A percentile compares a stretch with the other conserved stretches of the same genome.
phyloP scores from a whole-genome alignment of 495 filamentous ascomycete genomes.

The Extremus antarcticus region DNA sequence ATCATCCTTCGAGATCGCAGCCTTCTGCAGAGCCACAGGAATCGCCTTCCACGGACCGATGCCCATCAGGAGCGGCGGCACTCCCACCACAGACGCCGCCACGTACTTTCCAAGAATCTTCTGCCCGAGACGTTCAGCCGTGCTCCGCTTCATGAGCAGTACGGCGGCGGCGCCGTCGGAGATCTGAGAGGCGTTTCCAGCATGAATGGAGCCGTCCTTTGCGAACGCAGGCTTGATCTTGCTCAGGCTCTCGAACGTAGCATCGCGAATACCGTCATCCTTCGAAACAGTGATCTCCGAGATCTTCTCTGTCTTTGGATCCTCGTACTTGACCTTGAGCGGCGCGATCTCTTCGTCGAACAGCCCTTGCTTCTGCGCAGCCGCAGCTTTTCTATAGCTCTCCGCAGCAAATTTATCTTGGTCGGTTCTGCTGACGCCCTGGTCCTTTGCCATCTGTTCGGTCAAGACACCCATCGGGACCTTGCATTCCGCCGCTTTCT shows the following conservation, averaged over 20 bases:
- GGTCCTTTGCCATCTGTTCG: slow-evolving; percentile 88
- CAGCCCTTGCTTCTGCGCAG: slow-evolving; percentile 75
- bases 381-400: slow-evolving; percentile 79
- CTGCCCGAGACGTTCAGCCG: slow-evolving; percentile 79
- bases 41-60: slow-evolving; percentile 94
- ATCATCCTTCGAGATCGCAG: slow-evolving; percentile 76
- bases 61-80: slow-evolving; percentile 90
- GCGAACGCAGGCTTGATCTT: slow-evolving; percentile 91
- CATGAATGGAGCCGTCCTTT: slow-evolving; percentile 87
- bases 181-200: slow-evolving; percentile 91
- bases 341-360: slow-evolving; percentile 92
- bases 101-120: slow-evolving; percentile 86
- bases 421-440: slow-evolving; percentile 52
- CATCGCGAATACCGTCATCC: slow-evolving; percentile 79
- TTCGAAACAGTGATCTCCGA: slow-evolving; percentile 71
- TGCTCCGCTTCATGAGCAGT: slow-evolving; percentile 88
- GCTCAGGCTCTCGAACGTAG: slow-evolving; percentile 71
- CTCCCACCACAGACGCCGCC: slow-evolving; percentile 71
- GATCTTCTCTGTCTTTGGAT: slow-evolving; percentile 83
- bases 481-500: slow-evolving; percentile 87
- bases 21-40: slow-evolving; percentile 77
- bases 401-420: slow-evolving; percentile 86
- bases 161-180: slow-evolving; percentile 93
- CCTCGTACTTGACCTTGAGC: slow-evolving; percentile 67
- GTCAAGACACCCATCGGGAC: slow-evolving; percentile 94